A percentile compares a stretch with the other conserved stretches of the same genome.
phyloP scores from a whole-genome alignment of 495 filamentous ascomycete genomes.

The Oidiodendron maius region DNA sequence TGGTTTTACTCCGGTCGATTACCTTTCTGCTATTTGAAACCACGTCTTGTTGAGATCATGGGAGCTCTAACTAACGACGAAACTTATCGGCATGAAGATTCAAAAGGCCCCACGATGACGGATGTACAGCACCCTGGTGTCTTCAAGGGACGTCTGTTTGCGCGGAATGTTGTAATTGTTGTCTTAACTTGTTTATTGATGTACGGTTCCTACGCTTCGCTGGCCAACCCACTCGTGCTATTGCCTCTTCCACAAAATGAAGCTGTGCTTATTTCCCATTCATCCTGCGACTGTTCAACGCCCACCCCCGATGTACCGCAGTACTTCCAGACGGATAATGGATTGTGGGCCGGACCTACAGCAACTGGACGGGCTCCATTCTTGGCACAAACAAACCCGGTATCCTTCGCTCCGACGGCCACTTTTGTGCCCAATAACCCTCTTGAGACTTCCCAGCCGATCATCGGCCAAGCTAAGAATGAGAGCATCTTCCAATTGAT shows the following conservation, averaged over 20 bases:
- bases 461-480: conserved; percentile 37
- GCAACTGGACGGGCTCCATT: conserved; percentile 51
- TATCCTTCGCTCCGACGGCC: conserved; percentile 31
- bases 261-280: too few species aligned
- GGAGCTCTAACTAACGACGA: too few species aligned
- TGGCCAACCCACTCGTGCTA: background rate
- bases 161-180: background rate
- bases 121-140: background rate
- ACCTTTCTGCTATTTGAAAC: too few species aligned
- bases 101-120: background rate
- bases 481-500: conserved; percentile 50
- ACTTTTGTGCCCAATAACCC: conserved; percentile 50
- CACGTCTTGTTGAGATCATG: too few species aligned
- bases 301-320: conserved; percentile 33
- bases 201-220: background rate
- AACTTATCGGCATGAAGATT: background rate
- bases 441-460: conserved; percentile 50
- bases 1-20: too few species aligned
- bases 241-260: background rate
- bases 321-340: conserved; percentile 48
- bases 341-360: conserved; percentile 43
- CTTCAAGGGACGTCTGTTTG: background rate
- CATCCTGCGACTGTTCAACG: background rate
- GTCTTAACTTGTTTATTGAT: background rate
- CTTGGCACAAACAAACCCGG: conserved; percentile 51